Base-by-base conservation (phyloP, 768 basidiomycete species). In the Phylloporus arenicola region DNA sequence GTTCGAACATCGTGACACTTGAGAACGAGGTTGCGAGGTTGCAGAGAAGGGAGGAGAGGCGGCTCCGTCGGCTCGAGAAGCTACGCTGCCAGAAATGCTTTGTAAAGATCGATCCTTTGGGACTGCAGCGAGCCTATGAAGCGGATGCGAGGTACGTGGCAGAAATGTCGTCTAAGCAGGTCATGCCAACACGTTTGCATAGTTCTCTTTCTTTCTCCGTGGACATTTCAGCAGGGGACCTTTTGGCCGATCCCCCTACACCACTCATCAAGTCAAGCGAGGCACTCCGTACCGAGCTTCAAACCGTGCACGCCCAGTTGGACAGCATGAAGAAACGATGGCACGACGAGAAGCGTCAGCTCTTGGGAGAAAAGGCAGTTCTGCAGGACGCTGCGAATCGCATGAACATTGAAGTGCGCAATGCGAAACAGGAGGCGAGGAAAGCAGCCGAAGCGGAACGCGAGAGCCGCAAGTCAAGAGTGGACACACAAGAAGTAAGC, bases 1-100 rank as follows among this genome's bases (percentile, higher is more conserved):
- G 84, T 8, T 64, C 73, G 13, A 75, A 71, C 54, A 81, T 86
- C 14, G 65, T 67, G 6, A 52, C 62, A 1, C 69, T 91, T 25
- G 84, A 90, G 64, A 83, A 83, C 39, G 86, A 92, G 60, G 74
- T 84, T 39, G 79, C 80, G 5, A 74, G 83, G 30, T 68, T 88
- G 45, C 70, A 75, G 19, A 75, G 86, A 52, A 79, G 77, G 50
- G 88, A 91, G 51, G 85, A 88, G 34, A 79, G 88, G n/a, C 78
- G 80, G 3, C 57, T 75, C 19, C 78, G 73, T 45, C 78, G 84
- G 14, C 66, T 91, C 35, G 75, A 81, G 51, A 76, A 78, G 41
- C 75, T 75, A 5, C 76, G 84, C 47, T 91, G 88, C 61, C 76
- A 79, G 53, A 84, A 86, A 59, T 91, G 88, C 61, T 75, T 74